phyloP scores from a whole-genome alignment of 208 protist species.

The Trypanosoma vivax region DNA sequence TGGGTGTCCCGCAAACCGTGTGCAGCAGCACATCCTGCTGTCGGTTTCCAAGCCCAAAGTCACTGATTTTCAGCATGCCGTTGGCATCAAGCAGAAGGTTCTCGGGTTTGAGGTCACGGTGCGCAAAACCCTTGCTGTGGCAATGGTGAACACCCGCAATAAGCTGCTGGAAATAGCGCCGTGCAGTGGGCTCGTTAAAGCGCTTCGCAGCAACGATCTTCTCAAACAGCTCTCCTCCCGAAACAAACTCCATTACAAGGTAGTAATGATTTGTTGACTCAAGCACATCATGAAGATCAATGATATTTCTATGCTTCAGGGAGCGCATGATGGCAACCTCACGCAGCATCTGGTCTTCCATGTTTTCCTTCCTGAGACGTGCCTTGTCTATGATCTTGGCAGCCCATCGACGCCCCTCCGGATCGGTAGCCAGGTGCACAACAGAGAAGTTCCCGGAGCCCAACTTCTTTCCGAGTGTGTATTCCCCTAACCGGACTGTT shows the following conservation, averaged over 20 bases:
- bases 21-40: conserved; percentile 8
- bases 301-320: conserved; percentile 32
- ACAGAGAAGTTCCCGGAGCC: conserved; percentile 40
- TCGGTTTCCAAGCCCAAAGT: conserved; percentile 43
- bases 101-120: conserved; percentile 56
- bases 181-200: conserved; percentile 26
- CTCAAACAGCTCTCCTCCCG: conserved; percentile 55
- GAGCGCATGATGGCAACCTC: conserved; percentile 44
- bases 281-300: conserved; percentile 35
- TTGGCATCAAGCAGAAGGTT: conserved; percentile 37
- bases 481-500: conserved; percentile 18
- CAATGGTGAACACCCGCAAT: conserved; percentile 47
- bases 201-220: conserved; percentile 18
- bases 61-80: conserved; percentile 27
- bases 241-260: conserved; percentile 62
- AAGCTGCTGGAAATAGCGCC: conserved; percentile 67
- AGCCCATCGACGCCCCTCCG: conserved; percentile 31
- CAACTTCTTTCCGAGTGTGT: conserved; percentile 34
- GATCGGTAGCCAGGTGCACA: conserved; percentile 35
- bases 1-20: conserved; percentile 56
- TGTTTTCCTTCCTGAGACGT: conserved; percentile 22
- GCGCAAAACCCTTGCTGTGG: conserved; percentile 54
- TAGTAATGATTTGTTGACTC: conserved; percentile 73
- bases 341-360: conserved; percentile 38
- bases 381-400: conserved; percentile 37